These are phyloP conservation scores for Silene coronaria DNA, from an alignment of 179 eudicot species.

Conservation along the genomic window DNA sequence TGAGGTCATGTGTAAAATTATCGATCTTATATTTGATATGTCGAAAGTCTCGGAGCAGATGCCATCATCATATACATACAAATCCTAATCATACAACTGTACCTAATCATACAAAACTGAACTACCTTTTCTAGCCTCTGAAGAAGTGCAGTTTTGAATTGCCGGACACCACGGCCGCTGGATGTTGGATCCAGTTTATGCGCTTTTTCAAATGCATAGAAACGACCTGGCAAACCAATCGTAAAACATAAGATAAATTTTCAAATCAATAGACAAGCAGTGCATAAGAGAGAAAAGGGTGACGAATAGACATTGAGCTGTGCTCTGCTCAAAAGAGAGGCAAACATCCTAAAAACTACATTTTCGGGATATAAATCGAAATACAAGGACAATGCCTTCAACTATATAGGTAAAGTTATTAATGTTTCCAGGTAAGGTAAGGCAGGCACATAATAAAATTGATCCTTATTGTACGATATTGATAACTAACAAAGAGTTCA, in stretches of 20 bases:
- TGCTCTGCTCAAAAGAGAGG: background rate
- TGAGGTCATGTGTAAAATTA: background rate
- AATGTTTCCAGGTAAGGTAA: background rate
- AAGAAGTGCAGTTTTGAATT: constrained; percentile 92
- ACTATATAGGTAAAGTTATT: background rate
- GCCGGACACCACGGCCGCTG: constrained; percentile 98
- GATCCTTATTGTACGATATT: background rate
- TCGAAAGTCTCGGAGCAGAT: background rate
- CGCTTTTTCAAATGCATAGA: constrained; percentile 97
- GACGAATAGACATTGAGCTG: background rate
- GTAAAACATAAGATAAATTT: background rate
- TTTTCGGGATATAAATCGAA: background rate
- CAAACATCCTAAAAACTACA: background rate
- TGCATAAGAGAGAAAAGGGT: background rate
- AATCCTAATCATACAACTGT: too few species aligned
- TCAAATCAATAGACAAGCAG: background rate
- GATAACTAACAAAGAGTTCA: too few species aligned
- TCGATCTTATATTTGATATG: background rate
- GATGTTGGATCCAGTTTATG: constrained; percentile 92
- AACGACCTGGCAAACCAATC: constrained; percentile 58
- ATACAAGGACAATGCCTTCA: background rate
- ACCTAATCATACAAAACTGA: background rate
- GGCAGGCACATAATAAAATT: background rate
- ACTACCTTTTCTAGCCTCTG: constrained; percentile 89
- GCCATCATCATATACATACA: background rate